phyloP scores from a whole-genome alignment of 208 protist genomes.

The Sergeia podlipaevii region DNA sequence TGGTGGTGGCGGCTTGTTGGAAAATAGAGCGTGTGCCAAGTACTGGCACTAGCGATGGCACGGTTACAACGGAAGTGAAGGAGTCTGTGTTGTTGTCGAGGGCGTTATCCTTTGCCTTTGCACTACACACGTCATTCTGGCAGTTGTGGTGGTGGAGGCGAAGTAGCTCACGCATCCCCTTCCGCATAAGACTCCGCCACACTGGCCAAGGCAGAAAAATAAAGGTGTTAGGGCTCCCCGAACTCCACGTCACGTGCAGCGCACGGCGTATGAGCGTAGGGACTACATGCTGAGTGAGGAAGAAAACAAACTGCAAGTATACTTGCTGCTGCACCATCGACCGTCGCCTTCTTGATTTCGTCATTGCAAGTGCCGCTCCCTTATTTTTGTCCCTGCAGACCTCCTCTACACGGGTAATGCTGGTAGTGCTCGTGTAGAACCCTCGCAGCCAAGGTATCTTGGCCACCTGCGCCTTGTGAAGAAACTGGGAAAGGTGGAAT shows the following conservation, averaged over 20 bases:
- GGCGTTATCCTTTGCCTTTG: neutral
- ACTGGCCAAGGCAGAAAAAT: slow-evolving; percentile 52
- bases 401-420: neutral
- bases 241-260: slow-evolving; percentile 62
- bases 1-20: neutral
- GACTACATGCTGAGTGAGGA: slow-evolving; percentile 65
- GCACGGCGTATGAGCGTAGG: slow-evolving; percentile 41
- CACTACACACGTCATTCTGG: neutral
- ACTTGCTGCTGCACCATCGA: slow-evolving; percentile 66
- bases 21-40: neutral
- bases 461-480: slow-evolving; percentile 45
- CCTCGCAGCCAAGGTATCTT: slow-evolving; percentile 58
- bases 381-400: no score
- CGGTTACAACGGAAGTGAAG: neutral
- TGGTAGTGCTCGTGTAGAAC: slow-evolving; percentile 31
- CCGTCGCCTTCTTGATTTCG: slow-evolving; percentile 18
- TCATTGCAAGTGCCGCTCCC: neutral
- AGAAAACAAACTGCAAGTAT: slow-evolving; percentile 59
- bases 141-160: neutral
- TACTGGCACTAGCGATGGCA: neutral
- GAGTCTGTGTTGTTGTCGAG: neutral
- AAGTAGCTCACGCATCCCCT: slow-evolving; percentile 25
- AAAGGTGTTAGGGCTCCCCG: slow-evolving; percentile 35
- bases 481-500: slow-evolving; percentile 45
- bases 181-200: slow-evolving; percentile 40